phyloP scores from a whole-genome alignment of 306 rosid species.

The Herpetospermum pedunculosum region DNA sequence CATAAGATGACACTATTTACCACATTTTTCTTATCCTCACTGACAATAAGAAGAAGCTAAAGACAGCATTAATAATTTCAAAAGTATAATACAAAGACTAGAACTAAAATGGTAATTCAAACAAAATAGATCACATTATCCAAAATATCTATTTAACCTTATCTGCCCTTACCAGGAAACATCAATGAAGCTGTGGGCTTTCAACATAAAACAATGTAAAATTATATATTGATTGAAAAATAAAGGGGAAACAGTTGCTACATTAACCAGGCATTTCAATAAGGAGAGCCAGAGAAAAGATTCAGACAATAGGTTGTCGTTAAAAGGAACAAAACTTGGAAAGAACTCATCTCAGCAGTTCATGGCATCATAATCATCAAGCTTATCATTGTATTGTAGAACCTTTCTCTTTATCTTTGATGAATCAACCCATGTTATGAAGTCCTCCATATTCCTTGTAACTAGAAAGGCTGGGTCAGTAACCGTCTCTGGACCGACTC shows the following conservation, averaged over 20 bases:
- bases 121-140: too few species aligned
- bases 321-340: not conserved
- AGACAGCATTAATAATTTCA: too few species aligned
- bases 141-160: not conserved
- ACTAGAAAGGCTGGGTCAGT: slow-evolving; percentile 85
- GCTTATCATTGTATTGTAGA: slow-evolving; percentile 63
- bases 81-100: too few species aligned
- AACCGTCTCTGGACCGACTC: slow-evolving; percentile 79
- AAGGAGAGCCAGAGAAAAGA: not conserved
- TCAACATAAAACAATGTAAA: not conserved
- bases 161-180: not conserved
- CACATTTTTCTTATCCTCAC: too few species aligned
- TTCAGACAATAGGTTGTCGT: not conserved
- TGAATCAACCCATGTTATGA: slow-evolving; percentile 80
- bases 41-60: too few species aligned
- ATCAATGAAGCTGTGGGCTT: not conserved
- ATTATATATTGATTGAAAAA: not conserved
- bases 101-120: too few species aligned
- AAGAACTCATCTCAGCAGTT: slow-evolving; percentile 23
- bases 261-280: not conserved
- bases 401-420: slow-evolving; percentile 86
- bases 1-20: too few species aligned
- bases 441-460: slow-evolving; percentile 90
- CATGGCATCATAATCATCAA: slow-evolving; percentile 82
- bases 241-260: not conserved